Evolutionary conservation across 2,329 filamentous ascomycete genomes (phyloP).

Genomic region (Lecanicillium sp.): DNA sequence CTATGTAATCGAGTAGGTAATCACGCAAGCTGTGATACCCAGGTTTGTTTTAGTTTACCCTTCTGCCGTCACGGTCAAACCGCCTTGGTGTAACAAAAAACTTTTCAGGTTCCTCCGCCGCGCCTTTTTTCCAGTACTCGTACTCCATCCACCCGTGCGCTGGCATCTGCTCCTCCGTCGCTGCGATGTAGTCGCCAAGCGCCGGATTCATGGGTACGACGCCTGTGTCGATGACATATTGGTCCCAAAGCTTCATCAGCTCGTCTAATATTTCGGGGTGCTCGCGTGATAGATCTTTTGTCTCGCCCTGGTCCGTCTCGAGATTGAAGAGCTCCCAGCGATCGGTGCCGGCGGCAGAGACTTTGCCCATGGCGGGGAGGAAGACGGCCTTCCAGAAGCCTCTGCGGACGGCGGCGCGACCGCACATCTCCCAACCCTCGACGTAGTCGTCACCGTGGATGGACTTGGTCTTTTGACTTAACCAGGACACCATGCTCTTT

Average conservation of each 20-base stretch:
- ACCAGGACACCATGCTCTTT: conserved; percentile 38
- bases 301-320: conserved; percentile 27
- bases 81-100: conserved; percentile 23
- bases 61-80: background rate
- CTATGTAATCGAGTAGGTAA: no score
- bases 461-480: conserved; percentile 26
- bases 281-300: conserved; percentile 22
- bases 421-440: conserved; percentile 31
- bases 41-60: background rate
- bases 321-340: conserved; percentile 31
- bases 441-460: conserved; percentile 41
- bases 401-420: conserved; percentile 27
- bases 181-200: conserved; percentile 51
- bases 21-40: no score
- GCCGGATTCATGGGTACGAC: conserved; percentile 33
- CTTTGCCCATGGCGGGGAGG: conserved; percentile 20
- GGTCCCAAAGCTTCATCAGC: conserved; percentile 49
- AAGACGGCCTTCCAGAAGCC: conserved; percentile 30
- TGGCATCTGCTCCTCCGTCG: conserved; percentile 58
- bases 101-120: conserved; percentile 37
- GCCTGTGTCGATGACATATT: no score
- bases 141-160: conserved; percentile 62
- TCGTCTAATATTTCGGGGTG: conserved; percentile 39
- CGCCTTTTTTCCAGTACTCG: conserved; percentile 50
- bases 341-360: conserved; percentile 20